A percentile compares a stretch with the other conserved stretches of the same genome.
These are phyloP conservation scores for Thelephora terrestris DNA, from an alignment of 1,284 basidiomycete genomes.

Conservation along the genomic window DNA sequence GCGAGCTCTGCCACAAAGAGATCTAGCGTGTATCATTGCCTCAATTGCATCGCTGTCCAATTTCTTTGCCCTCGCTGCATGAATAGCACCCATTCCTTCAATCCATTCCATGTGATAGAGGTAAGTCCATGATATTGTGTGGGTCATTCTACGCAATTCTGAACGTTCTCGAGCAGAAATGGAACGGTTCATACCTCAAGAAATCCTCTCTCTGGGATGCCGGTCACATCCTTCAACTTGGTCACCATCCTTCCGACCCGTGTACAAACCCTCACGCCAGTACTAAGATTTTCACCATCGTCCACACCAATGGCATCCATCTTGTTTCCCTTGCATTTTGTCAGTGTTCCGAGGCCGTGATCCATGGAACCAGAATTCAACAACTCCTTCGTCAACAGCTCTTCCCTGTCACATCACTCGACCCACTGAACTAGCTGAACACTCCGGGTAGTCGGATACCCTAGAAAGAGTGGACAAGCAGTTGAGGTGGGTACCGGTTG, in stretches of 20 bases:
- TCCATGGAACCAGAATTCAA: no score
- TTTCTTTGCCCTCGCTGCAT: conserved; percentile 11
- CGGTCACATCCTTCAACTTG: conserved; percentile 11
- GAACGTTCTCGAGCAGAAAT: no score
- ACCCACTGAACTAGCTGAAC: no score
- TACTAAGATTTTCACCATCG: conserved; percentile 4
- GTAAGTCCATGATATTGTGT: conserved; percentile 9
- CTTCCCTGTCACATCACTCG: conserved; percentile 14
- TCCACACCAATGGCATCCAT: conserved; percentile 9
- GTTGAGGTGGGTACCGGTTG: no score
- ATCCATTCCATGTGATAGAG: conserved; percentile 13
- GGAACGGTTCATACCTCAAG: neutral
- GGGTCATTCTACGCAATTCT: no score
- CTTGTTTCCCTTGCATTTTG: conserved; percentile 7
- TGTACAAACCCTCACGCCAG: no score
- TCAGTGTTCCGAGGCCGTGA: no score
- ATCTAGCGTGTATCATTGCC: conserved; percentile 6
- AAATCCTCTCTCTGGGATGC: neutral
- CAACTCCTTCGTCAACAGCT: conserved; percentile 16
- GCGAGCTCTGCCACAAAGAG: conserved; percentile 1
- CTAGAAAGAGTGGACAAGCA: no score
- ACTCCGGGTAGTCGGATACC: no score
- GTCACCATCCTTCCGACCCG: conserved; percentile 2
- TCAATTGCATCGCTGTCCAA: conserved; percentile 7
- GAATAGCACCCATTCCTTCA: conserved; percentile 3